phyloP scores from a whole-genome alignment of 192 early-diverging fungal species.

The Allomyces macrogynus region DNA sequence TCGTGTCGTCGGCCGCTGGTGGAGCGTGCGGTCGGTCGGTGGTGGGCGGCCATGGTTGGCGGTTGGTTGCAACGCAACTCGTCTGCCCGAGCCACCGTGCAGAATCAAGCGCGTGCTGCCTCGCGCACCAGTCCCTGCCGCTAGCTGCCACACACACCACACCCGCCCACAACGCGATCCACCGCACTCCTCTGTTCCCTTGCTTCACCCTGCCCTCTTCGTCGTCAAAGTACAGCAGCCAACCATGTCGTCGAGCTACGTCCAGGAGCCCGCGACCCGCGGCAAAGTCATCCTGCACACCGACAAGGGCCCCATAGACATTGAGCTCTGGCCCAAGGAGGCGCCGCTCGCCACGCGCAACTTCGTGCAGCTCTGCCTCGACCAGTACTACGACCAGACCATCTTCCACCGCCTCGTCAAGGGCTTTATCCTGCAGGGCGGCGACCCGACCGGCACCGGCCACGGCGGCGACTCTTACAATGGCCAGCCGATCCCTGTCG shows the following conservation, averaged over 20 bases:
- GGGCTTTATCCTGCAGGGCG: slow-evolving; percentile 84
- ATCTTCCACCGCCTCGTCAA: slow-evolving; percentile 79
- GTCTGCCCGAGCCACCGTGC: too few relatives aligned
- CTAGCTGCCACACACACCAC: too few relatives aligned
- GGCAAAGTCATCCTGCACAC: slow-evolving; percentile 68
- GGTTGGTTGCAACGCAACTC: too few relatives aligned
- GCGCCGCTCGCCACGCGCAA: slow-evolving; percentile 78
- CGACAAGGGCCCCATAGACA: slow-evolving; percentile 61
- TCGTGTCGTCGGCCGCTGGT: too few relatives aligned
- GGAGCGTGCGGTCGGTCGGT: too few relatives aligned
- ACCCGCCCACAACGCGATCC: too few relatives aligned
- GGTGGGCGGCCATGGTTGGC: too few relatives aligned
- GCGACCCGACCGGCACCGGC: slow-evolving; percentile 78
- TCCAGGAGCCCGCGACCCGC: slow-evolving; percentile 3
- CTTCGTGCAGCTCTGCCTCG: slow-evolving; percentile 80
- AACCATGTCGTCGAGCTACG: background rate
- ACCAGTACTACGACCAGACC: slow-evolving; percentile 73
- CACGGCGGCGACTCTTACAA: slow-evolving; percentile 76
- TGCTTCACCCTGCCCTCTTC: too few relatives aligned
- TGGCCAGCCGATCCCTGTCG: slow-evolving; percentile 65
- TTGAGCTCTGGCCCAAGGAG: slow-evolving; percentile 92
- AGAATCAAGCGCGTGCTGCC: too few relatives aligned
- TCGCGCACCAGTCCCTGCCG: too few relatives aligned
- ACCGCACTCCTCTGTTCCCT: background rate
- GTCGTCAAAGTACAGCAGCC: too few relatives aligned